Percentiles rank a stretch among this genome's conserved stretches.
phyloP scores from a whole-genome alignment of 108 stramenopile genomes.

The Cyclotella atomus region DNA sequence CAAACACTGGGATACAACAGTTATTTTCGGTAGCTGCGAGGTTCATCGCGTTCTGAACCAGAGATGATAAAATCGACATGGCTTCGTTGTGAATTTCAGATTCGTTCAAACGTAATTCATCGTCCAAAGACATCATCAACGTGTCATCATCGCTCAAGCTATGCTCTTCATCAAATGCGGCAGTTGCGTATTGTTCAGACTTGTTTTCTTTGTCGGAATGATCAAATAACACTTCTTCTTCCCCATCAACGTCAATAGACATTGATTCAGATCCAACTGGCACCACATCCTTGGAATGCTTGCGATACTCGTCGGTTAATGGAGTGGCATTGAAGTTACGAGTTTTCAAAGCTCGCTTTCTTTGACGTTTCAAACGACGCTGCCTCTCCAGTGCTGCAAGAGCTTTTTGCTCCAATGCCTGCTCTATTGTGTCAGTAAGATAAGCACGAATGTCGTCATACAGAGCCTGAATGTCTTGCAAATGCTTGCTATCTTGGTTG shows the following conservation, averaged over 20 bases:
- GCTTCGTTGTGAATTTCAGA: conserved; percentile 32
- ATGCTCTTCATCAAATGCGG: not conserved
- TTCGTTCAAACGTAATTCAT: conserved; percentile 20
- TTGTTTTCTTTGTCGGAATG: not conserved
- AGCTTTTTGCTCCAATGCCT: conserved; percentile 21
- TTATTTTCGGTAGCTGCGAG: conserved; percentile 63
- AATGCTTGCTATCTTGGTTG: not conserved
- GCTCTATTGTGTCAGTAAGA: conserved; percentile 16
- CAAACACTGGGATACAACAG: conserved; percentile 79
- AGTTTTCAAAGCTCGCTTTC: not conserved
- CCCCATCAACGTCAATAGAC: conserved; percentile 1
- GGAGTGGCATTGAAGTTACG: not conserved
- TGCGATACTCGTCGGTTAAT: not conserved
- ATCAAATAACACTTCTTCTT: not conserved
- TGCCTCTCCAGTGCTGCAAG: conserved; percentile 14
- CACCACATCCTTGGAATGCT: not conserved
- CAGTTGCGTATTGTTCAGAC: no score
- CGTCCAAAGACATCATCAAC: conserved; percentile 2
- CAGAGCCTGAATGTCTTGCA: conserved; percentile 24
- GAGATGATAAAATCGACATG: conserved; percentile 20
- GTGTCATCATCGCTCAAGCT: conserved; percentile 3
- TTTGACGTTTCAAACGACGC: not conserved
- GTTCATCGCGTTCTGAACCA: conserved; percentile 78
- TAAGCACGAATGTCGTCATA: conserved; percentile 32
- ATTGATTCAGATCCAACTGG: conserved; percentile 5